Percentiles rank a stretch among this genome's conserved stretches.
Evolutionary conservation across 331 rosid species (phyloP).

Genomic region (Saraca asoca): DNA sequence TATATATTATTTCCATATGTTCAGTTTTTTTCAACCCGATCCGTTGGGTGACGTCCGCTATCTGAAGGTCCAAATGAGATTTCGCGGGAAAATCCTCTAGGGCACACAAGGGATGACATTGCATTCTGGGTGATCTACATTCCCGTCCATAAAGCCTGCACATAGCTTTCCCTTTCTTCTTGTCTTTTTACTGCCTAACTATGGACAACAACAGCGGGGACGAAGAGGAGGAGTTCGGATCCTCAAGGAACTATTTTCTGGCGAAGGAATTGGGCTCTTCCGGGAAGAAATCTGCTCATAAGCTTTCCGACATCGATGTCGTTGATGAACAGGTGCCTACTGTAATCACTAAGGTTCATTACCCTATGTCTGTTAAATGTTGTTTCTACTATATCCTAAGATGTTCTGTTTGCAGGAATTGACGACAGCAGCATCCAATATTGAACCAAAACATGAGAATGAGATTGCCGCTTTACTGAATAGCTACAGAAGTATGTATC

Average conservation of each 20-base stretch:
- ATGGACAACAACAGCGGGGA: slow-evolving; percentile 58
- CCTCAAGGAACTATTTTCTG: slow-evolving; percentile 85
- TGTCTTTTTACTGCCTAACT: neutral
- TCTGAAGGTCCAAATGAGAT: neutral
- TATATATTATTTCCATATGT: no score
- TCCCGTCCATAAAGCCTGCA: no score
- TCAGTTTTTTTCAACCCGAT: no score
- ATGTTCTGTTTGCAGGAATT: slow-evolving; percentile 53
- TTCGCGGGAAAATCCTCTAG: neutral
- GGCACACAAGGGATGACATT: no score
- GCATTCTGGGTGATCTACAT: no score
- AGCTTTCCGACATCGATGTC: slow-evolving; percentile 65
- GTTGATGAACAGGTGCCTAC: slow-evolving; percentile 79
- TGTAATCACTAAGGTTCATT: neutral
- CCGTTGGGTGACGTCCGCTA: no score
- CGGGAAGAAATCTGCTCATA: slow-evolving; percentile 60
- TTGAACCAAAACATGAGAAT: slow-evolving; percentile 72
- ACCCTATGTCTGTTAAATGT: neutral
- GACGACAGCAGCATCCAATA: slow-evolving; percentile 57
- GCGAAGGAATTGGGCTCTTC: slow-evolving; percentile 75
- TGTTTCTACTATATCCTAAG: neutral
- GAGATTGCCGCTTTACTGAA: slow-evolving; percentile 53
- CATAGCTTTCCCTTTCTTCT: no score
- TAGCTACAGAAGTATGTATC: slow-evolving; percentile 54
- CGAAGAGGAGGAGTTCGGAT: slow-evolving; percentile 64